These are phyloP conservation scores for Mucor piriformis DNA, from an alignment of 371 early-diverging fungal genomes.

Conservation along the genomic window DNA sequence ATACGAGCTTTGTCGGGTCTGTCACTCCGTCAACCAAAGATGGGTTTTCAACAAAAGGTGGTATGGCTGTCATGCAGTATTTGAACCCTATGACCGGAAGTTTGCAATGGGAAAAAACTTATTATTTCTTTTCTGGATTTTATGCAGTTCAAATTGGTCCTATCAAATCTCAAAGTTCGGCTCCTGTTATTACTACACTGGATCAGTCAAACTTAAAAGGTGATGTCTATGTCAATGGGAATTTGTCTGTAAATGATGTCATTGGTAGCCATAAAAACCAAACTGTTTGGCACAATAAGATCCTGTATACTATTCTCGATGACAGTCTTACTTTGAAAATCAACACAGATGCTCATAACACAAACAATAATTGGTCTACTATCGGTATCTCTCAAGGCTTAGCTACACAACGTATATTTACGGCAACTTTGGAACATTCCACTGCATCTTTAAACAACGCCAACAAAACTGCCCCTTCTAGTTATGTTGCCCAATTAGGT, in stretches of 20 bases:
- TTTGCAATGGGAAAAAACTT: slow-evolving; percentile 31
- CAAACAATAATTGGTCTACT: slow-evolving; percentile 26
- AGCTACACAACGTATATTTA: slow-evolving; percentile 25
- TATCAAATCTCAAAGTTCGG: not conserved
- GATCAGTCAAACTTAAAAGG: slow-evolving; percentile 34
- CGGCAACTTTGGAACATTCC: slow-evolving; percentile 23
- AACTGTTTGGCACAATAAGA: slow-evolving; percentile 27
- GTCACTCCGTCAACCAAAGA: slow-evolving; percentile 8
- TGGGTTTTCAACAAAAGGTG: slow-evolving; percentile 8
- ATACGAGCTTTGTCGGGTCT: slow-evolving; percentile 32
- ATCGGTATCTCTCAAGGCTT: slow-evolving; percentile 28
- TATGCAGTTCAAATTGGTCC: slow-evolving; percentile 32
- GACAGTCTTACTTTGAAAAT: slow-evolving; percentile 13
- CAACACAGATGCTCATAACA: slow-evolving; percentile 10
- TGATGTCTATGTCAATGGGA: slow-evolving; percentile 21
- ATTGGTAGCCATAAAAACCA: not conserved
- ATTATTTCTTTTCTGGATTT: slow-evolving; percentile 29
- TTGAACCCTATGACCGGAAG: slow-evolving; percentile 28
- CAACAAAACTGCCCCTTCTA: not conserved
- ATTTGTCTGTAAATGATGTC: not conserved
- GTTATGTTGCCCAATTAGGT: slow-evolving; percentile 16
- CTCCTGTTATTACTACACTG: slow-evolving; percentile 22
- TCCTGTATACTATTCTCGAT: slow-evolving; percentile 22
- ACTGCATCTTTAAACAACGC: not conserved
- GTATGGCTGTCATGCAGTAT: slow-evolving; percentile 38